Conservation (phyloP, 2,329 filamentous ascomycete genomes). For the Aspergillus phoenicis region DNA sequence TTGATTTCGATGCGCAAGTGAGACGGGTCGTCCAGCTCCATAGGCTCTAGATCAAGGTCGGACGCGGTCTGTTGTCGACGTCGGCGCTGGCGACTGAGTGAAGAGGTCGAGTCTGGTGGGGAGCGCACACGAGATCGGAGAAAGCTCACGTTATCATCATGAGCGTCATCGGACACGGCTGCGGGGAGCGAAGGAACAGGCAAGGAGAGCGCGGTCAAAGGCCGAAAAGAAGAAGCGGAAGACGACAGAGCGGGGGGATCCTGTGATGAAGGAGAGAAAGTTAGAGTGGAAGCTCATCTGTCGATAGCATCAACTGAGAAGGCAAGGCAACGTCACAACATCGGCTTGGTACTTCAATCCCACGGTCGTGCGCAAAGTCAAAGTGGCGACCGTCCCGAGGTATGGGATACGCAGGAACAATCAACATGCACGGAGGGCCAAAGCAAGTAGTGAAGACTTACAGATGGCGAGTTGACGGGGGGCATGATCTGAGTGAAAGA, state of each 20-base stretch:
- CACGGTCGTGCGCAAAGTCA: not conserved
- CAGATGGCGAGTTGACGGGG: conserved; percentile 48
- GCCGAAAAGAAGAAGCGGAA: conserved; percentile 48
- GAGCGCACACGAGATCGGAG: conserved; percentile 46
- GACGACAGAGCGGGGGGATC: conserved; percentile 25
- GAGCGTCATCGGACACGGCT: conserved; percentile 47
- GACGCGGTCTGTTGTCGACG: conserved; percentile 32
- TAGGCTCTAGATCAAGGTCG: conserved; percentile 36
- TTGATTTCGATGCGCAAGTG: conserved; percentile 42
- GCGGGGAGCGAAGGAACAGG: conserved; percentile 55
- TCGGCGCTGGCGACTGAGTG: conserved; percentile 36
- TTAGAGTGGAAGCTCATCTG: conserved; percentile 4
- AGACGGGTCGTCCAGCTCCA: conserved; percentile 39
- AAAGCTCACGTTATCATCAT: conserved; percentile 55
- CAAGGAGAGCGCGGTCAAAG: conserved; percentile 50
- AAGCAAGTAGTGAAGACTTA: conserved; percentile 30
- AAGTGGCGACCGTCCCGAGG: not conserved
- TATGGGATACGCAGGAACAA: not conserved
- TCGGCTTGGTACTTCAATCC: not conserved
- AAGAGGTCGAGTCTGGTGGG: conserved; percentile 31
- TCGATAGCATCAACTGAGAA: conserved; percentile 11
- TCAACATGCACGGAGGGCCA: not conserved
- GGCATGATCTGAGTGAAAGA: conserved; percentile 35
- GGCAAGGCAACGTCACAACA: not conserved
- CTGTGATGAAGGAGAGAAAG: conserved; percentile 13